A percentile compares a stretch with the other conserved stretches of the same genome.
phyloP scores from a whole-genome alignment of 805 yeast genomes.

The Sugiyamaella qingdaonensis region DNA sequence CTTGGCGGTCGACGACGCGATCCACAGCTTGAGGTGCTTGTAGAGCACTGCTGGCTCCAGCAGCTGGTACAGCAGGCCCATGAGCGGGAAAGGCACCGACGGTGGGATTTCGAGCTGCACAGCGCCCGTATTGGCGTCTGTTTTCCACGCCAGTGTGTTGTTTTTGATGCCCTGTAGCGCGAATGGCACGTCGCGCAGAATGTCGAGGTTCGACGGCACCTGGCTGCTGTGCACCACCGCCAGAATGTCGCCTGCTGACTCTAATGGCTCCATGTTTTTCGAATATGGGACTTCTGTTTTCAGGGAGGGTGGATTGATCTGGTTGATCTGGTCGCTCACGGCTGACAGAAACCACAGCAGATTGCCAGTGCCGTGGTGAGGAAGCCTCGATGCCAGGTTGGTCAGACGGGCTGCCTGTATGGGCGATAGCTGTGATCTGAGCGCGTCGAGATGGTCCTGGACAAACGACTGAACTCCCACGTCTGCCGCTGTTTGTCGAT shows the following conservation, averaged over 20 bases:
- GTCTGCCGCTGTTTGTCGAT: neutral
- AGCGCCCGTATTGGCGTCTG: slow-evolving; percentile 3
- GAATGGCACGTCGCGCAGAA: slow-evolving; percentile 29
- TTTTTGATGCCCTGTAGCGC: slow-evolving; percentile 32
- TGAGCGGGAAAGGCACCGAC: slow-evolving; percentile 48
- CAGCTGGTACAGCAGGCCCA: slow-evolving; percentile 51
- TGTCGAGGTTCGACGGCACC: slow-evolving; percentile 12
- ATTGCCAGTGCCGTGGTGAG: neutral
- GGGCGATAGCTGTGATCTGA: neutral
- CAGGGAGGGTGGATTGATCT: too few species aligned
- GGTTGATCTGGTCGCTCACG: neutral
- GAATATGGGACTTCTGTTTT: neutral
- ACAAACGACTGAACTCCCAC: neutral
- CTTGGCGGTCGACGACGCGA: slow-evolving; percentile 31
- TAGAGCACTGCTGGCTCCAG: slow-evolving; percentile 73
- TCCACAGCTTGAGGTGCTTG: slow-evolving; percentile 38
- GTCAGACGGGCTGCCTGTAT: neutral
- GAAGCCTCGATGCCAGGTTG: neutral
- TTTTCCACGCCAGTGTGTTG: slow-evolving; percentile 17
- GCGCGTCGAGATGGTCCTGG: neutral
- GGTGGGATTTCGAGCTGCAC: slow-evolving; percentile 19
- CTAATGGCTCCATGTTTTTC: neutral
- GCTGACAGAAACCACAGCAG: neutral
- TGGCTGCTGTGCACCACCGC: slow-evolving; percentile 15
- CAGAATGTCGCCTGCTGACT: slow-evolving; percentile 1